Evolutionary conservation across 139 green algal genomes (phyloP).

Genomic region (Nannochloris sp.): DNA sequence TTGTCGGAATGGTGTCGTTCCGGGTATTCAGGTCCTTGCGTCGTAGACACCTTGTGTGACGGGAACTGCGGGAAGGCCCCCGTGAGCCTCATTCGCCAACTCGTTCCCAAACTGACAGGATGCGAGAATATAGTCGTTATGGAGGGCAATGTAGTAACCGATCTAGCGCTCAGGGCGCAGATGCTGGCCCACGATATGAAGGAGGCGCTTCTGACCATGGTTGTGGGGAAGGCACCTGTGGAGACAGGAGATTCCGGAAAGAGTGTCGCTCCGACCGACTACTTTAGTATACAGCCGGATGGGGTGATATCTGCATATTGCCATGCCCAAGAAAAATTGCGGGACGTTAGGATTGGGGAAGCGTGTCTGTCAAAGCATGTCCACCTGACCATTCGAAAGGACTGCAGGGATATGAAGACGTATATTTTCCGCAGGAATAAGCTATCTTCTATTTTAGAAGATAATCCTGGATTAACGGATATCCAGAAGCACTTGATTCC

Average conservation of each 20-base stretch:
- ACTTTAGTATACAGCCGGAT: slow-evolving; percentile 46
- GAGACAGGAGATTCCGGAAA: slow-evolving; percentile 62
- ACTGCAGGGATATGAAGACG: slow-evolving; percentile 46
- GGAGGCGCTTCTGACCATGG: slow-evolving; percentile 45
- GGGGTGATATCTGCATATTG: slow-evolving; percentile 59
- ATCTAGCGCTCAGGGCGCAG: slow-evolving; percentile 39
- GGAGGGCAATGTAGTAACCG: slow-evolving; percentile 51
- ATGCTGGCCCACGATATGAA: slow-evolving; percentile 33
- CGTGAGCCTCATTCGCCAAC: not conserved
- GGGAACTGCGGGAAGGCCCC: not conserved
- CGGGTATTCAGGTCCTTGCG: not conserved
- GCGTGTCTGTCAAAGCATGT: slow-evolving; percentile 20
- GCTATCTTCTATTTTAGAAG: slow-evolving; percentile 35
- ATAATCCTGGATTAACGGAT: slow-evolving; percentile 28
- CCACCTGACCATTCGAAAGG: slow-evolving; percentile 23
- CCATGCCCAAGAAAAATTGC: slow-evolving; percentile 36
- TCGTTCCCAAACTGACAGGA: not conserved
- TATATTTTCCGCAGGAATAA: slow-evolving; percentile 48
- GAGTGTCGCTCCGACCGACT: slow-evolving; percentile 62
- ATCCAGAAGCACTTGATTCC: slow-evolving; percentile 52
- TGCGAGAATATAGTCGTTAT: slow-evolving; percentile 48
- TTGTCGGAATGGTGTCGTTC: not conserved
- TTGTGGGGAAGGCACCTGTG: slow-evolving; percentile 43
- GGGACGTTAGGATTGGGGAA: slow-evolving; percentile 41
- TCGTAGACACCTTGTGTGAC: not conserved